Conservation (phyloP, 345 rosid genomes). For the Camelina neglecta region DNA sequence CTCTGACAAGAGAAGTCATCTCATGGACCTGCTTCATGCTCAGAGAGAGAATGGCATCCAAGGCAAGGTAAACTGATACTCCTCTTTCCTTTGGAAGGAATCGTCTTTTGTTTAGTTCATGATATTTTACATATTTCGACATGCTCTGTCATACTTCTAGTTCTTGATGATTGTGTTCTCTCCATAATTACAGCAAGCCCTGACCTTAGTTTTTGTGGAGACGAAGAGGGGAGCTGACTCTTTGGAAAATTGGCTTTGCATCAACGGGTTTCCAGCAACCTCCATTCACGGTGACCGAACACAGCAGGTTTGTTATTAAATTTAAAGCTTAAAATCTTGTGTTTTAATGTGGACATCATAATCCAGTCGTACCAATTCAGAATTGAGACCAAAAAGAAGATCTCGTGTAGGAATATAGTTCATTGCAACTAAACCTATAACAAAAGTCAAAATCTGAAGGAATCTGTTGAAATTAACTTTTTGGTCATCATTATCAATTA, state of each 20-base stretch:
- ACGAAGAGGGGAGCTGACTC: conserved; percentile 97
- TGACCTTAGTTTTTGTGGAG: conserved; percentile 98
- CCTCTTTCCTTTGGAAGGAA: conserved; percentile 6
- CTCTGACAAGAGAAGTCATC: conserved; percentile 97
- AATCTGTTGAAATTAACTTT: conserved; percentile 16
- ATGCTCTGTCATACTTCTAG: not conserved
- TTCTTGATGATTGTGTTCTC: conserved; percentile 28
- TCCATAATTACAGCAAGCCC: conserved; percentile 72
- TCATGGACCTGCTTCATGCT: conserved; percentile 99
- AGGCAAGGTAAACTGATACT: conserved; percentile 64
- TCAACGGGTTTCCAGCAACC: conserved; percentile 92
- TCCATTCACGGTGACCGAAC: conserved; percentile 95
- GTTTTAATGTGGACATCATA: conserved; percentile 15
- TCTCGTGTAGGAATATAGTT: conserved; percentile 5
- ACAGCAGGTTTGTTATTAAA: conserved; percentile 64
- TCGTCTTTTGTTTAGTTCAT: not conserved
- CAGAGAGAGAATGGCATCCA: conserved; percentile 80
- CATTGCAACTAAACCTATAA: conserved; percentile 8
- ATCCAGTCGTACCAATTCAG: not conserved
- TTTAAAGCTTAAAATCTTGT: conserved; percentile 24
- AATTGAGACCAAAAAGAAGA: not conserved
- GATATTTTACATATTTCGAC: not conserved
- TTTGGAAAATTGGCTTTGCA: conserved; percentile 84
- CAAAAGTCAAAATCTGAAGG: not conserved
- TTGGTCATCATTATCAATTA: conserved; percentile 1